These are phyloP conservation scores for Rhodotorula sp. DNA, from an alignment of 1,284 basidiomycete genomes.

Conservation along the genomic window DNA sequence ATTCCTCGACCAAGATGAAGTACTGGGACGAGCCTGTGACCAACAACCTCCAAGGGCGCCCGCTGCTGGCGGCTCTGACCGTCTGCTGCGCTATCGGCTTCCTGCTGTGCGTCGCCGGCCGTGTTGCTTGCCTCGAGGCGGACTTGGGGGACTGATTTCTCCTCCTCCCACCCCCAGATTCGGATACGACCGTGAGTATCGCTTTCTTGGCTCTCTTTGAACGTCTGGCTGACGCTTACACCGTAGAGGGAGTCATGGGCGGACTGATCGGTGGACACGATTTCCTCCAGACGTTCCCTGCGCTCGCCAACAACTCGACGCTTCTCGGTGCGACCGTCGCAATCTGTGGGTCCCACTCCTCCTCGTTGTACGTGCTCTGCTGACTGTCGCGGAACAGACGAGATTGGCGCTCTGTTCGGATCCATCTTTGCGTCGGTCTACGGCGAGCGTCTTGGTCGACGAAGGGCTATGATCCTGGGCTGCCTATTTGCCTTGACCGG, in stretches of 20 bases:
- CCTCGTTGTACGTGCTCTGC: background rate
- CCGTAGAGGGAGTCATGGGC: conserved; percentile 3
- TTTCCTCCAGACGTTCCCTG: conserved; percentile 5
- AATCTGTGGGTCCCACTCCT: background rate
- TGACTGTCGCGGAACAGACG: background rate
- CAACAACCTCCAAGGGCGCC: background rate
- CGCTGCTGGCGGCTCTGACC: background rate
- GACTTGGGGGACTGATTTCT: background rate
- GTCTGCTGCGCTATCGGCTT: conserved; percentile 3
- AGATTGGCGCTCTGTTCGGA: conserved; percentile 7
- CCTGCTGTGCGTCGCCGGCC: background rate
- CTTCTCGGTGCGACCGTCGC: conserved; percentile 15
- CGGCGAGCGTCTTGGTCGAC: conserved; percentile 5
- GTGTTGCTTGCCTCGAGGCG: background rate
- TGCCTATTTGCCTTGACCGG: conserved; percentile 11
- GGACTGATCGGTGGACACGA: background rate
- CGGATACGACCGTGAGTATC: background rate
- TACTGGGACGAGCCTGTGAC: conserved; percentile 1
- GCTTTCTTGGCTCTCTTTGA: background rate
- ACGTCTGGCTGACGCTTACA: background rate
- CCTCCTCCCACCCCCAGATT: background rate
- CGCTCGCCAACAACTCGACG: background rate
- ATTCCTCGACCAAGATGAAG: too few relatives aligned
- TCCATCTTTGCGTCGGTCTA: conserved; percentile 1
- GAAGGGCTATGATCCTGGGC: conserved; percentile 9